phyloP scores from a whole-genome alignment of 2,329 filamentous ascomycete species.

The Apiospora pterosperma region DNA sequence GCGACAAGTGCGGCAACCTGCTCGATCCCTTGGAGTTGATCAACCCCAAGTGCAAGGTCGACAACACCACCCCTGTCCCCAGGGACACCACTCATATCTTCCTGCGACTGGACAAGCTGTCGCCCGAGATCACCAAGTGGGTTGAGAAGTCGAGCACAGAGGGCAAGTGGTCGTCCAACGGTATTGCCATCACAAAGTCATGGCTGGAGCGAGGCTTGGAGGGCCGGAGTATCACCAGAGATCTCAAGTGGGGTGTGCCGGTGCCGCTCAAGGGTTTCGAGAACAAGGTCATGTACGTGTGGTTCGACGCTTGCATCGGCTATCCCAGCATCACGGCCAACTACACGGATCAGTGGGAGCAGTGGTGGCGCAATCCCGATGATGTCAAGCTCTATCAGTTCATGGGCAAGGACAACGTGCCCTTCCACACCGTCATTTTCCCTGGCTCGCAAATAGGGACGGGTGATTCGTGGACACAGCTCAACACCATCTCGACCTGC shows the following conservation, averaged over 20 bases:
- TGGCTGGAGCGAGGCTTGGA: slow-evolving; percentile 84
- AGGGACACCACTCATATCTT: slow-evolving; percentile 88
- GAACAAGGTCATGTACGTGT: slow-evolving; percentile 68
- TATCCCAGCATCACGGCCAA: slow-evolving; percentile 75
- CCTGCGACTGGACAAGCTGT: slow-evolving; percentile 79
- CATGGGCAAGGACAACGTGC: slow-evolving; percentile 73
- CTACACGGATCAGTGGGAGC: slow-evolving; percentile 69
- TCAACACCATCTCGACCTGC: slow-evolving; percentile 69
- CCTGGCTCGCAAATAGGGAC: slow-evolving; percentile 69
- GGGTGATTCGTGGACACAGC: slow-evolving; percentile 68
- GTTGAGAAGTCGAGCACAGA: slow-evolving; percentile 68
- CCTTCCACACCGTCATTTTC: slow-evolving; percentile 74
- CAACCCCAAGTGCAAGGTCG: slow-evolving; percentile 88
- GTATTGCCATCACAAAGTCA: slow-evolving; percentile 70
- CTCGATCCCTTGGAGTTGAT: slow-evolving; percentile 52
- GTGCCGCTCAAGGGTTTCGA: slow-evolving; percentile 53
- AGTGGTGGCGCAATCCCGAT: slow-evolving; percentile 73
- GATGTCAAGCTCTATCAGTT: slow-evolving; percentile 74
- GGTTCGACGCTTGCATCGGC: slow-evolving; percentile 74
- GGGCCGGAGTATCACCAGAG: slow-evolving; percentile 84
- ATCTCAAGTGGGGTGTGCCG: slow-evolving; percentile 82
- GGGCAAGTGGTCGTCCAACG: slow-evolving; percentile 74
- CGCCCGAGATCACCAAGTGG: slow-evolving; percentile 75
- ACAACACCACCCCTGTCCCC: slow-evolving; percentile 75
- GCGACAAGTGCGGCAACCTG: slow-evolving; percentile 28